Evolutionary conservation across 2,329 filamentous ascomycete species (phyloP), one percentile per base, ranked within the genome.

Genomic region (Ophiostoma angusticollis): DNA sequence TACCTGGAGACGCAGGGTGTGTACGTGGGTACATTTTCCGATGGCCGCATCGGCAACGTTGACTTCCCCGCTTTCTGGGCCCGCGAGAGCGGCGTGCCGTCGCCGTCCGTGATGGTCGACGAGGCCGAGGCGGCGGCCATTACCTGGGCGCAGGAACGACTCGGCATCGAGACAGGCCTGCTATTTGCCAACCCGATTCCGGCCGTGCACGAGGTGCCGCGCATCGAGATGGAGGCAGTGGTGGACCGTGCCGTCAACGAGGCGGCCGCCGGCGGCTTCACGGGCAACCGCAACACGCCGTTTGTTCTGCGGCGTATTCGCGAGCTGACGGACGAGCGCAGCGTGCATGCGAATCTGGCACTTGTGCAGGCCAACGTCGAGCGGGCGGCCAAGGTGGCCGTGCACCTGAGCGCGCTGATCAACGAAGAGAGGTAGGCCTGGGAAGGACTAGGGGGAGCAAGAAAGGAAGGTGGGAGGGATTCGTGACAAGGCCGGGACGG

Each of bases 41-140:
- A 93, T 58, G 84, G 83, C 1, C 27, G 60, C 63, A 27, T 4
- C 6, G 2, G 12, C 2, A 12, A 59, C 6, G 72, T 95, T 29
- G 81, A 93, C 51, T 91, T 96, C 52, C 91, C 91, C 1, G 85
- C 84, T 0, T 98, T 98, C 58, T 98, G 84, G 72, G 84, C 83
- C 0, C 68, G 89, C 29, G 84, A 95, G 30, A 95, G 87, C 57
- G 84, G 86, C 11, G 63, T 81, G 37, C 76, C 68, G 57, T 93
- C 85, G 53, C 89, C 89, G 1, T 72, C 74, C 17, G 73, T 83
- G 1, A 72, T 95, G 30, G 61, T 76, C 38, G 71, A 79, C 47
- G 84, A 93, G 54, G 67, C 68, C 40, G 83, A 96, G 54, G 91
- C 91, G 24, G 91, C 91, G 1, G 78, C 80, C n/a, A 84, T 96